phyloP scores from a whole-genome alignment of 2,329 filamentous ascomycete genomes.

The Aspergillus transmontanensis region DNA sequence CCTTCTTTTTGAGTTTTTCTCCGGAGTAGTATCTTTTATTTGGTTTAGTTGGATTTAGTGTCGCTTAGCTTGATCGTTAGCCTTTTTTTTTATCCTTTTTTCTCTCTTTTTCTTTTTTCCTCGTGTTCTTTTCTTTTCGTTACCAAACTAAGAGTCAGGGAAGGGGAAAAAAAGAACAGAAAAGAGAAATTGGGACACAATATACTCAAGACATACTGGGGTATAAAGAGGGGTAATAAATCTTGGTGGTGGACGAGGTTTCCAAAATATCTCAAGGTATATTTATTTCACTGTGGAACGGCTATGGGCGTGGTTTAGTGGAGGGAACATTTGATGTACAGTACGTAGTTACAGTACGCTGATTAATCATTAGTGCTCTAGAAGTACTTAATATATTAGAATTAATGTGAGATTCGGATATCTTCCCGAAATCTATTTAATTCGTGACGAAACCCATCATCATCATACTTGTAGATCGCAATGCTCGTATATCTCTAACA shows the following conservation, averaged over 20 bases:
- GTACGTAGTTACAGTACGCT: background rate
- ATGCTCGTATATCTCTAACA: background rate
- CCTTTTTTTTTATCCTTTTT: background rate
- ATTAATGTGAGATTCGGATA: background rate
- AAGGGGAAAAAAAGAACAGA: background rate
- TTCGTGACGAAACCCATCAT: background rate
- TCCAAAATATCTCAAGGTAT: background rate
- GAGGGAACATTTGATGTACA: background rate
- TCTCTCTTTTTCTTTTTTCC: background rate
- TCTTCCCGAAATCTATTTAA: background rate
- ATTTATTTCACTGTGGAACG: background rate
- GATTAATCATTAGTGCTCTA: background rate
- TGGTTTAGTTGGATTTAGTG: conserved; percentile 5
- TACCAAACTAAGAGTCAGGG: background rate
- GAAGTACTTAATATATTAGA: background rate
- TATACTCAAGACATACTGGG: background rate
- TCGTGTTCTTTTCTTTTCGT: background rate
- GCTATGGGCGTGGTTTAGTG: background rate
- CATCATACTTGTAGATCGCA: background rate
- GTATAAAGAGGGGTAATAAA: background rate
- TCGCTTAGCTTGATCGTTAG: background rate
- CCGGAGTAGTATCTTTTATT: background rate
- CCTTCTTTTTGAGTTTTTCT: conserved; percentile 9
- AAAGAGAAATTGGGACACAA: too few relatives aligned
- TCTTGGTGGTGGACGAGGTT: background rate